Base-by-base conservation (phyloP, 495 filamentous ascomycete genomes). In the Haplographium delicatum region DNA sequence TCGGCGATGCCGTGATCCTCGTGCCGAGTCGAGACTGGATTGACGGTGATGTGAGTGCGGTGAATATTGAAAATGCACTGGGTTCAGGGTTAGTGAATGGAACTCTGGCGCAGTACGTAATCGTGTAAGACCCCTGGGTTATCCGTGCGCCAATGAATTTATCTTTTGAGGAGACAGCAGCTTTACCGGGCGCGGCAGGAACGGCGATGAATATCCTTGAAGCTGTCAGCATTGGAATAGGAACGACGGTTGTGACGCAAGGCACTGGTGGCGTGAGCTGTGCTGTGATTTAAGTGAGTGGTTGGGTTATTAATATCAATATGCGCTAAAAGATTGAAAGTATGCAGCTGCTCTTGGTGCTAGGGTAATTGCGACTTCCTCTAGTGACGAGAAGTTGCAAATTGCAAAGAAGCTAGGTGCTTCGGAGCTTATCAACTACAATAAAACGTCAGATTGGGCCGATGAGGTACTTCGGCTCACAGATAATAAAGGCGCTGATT, bases 351-450 rank as follows among this genome's bases (percentile, higher is more conserved):
- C 35, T 39, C 7, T 39, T 11, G 65, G 64, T 0, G 45, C 61
- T 4, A 52, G 65, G 70, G 76, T 73, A 0, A 68, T 76, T 44
- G 42, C 69, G 16, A 74, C 72, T 0, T 65, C 64, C 0, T 72
- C 69, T 4, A 68, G 63, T 1, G 66, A 72, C 41, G 63, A 56
- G 28, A 74, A 74, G 54, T 50, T 72, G 0, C 54, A 65, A 19
- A 53, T 61, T 38, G 65, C 65, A 2, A 68, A 63, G 50, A 49
- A 52, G 15, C 59, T 74, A 1, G 72, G 72, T 7, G 72, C 69
- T 0, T 61, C 66, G 42, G 18, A 64, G 28, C 51, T 50, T 6
- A 67, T 76, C 54, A 76, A 76, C 50, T 75, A 76, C 58, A 59
- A 56, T 13, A 65, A 53, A 0, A 62, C 45, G 4, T 60, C 63